These are phyloP conservation scores for Bretziella fagacearum DNA, from an alignment of 2,329 filamentous ascomycete genomes.

Conservation along the genomic window DNA sequence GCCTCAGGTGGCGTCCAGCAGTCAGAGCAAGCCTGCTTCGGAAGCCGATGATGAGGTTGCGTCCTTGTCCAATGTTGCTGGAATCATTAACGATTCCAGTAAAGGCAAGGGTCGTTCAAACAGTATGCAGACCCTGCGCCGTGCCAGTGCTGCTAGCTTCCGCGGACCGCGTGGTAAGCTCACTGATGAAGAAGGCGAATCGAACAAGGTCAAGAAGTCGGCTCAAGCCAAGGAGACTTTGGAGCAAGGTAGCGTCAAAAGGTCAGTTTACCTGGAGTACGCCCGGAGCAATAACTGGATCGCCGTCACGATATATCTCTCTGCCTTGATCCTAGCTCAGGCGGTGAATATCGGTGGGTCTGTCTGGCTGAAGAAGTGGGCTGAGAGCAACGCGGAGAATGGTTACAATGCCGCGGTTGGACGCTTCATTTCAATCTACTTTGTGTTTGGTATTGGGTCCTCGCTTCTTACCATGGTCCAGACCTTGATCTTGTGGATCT, in stretches of 20 bases:
- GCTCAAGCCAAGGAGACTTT: constrained; percentile 74
- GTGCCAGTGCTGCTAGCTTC: constrained; percentile 85
- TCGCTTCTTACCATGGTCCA: constrained; percentile 75
- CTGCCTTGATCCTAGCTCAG: constrained; percentile 64
- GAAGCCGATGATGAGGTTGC: constrained; percentile 73
- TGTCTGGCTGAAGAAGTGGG: constrained; percentile 89
- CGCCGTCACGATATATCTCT: constrained; percentile 65
- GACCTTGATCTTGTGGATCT: constrained; percentile 94
- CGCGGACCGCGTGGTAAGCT: constrained; percentile 69
- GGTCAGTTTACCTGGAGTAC: constrained; percentile 87
- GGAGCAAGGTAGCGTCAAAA: constrained; percentile 96
- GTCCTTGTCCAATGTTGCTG: constrained; percentile 34
- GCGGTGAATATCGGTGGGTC: constrained; percentile 67
- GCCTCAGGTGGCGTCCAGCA: constrained; percentile 22
- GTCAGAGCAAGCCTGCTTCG: constrained; percentile 20
- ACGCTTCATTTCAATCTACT: constrained; percentile 89
- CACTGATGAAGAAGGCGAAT: constrained; percentile 63
- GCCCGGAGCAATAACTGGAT: constrained; percentile 82
- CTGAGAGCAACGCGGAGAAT: constrained; percentile 54
- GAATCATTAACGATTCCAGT: constrained; percentile 42
- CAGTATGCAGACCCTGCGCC: constrained; percentile 66
- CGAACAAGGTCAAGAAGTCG: constrained; percentile 46
- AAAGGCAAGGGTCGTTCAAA: constrained; percentile 41
- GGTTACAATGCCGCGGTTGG: constrained; percentile 60
- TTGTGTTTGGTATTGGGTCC: constrained; percentile 80